Evolutionary conservation across 345 rosid species (phyloP).

Genomic region (Salix brachista): DNA sequence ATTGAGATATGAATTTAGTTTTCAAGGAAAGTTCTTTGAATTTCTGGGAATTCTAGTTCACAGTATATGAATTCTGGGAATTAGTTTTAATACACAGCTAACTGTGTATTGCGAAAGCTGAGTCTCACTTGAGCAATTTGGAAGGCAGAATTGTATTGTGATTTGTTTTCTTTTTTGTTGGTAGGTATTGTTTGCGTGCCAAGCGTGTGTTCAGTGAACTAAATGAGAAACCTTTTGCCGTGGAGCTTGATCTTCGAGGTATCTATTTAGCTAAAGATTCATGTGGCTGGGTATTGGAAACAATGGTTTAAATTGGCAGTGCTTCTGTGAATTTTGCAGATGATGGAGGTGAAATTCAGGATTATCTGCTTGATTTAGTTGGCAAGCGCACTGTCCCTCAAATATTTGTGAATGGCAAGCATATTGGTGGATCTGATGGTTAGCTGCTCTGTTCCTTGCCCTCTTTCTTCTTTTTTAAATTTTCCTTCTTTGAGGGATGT

Average conservation of each 20-base stretch:
- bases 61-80: too few species aligned
- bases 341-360: slow-evolving; percentile 26
- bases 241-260: slow-evolving; percentile 27
- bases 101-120: too few species aligned
- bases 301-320: background rate
- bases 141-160: background rate
- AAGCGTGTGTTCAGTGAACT: slow-evolving; percentile 49
- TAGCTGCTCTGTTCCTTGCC: background rate
- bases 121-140: background rate
- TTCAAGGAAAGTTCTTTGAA: too few species aligned
- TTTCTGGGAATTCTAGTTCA: too few species aligned
- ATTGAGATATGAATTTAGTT: too few species aligned
- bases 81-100: too few species aligned
- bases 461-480: background rate
- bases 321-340: background rate
- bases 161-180: background rate
- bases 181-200: slow-evolving; percentile 54
- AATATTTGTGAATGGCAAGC: slow-evolving; percentile 30
- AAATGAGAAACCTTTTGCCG: slow-evolving; percentile 23
- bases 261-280: background rate
- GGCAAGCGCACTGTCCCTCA: slow-evolving; percentile 29
- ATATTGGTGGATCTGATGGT: slow-evolving; percentile 36
- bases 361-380: slow-evolving; percentile 26
- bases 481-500: background rate
- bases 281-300: too few species aligned